Base-by-base conservation (phyloP, 352 stramenopile species). In the Phytophthora lateralis region DNA sequence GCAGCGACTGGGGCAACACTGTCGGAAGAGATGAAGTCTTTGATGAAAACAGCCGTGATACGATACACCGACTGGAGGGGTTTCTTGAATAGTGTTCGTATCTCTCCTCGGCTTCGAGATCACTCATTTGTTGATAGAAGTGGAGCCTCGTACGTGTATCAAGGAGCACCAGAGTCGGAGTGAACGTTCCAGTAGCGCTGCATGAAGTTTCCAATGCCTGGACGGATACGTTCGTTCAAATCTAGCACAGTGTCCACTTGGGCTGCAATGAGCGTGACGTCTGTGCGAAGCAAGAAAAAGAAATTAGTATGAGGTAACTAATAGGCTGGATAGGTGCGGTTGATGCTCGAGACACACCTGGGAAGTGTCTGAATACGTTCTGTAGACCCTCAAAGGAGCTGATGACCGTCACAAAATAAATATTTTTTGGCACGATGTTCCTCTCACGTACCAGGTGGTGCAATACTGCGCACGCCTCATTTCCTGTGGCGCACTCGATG, bases 401-500 rank as follows among this genome's bases (percentile, higher is more conserved):
- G 35, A 82, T 76, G 18, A 89, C 46, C 2, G 75, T 75, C 45
- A 82, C 70, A 44, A 85, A 80, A 70, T 86, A 88, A 69, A 90
- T 86, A 63, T 29, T 69, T 6, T 57, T 60, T 7, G 68, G 55
- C 5, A 44, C 38, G 11, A 88, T 55, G 20, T 63, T 54, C 8
- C 27, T 56, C 6, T 71, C 49, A 8, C 54, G 45, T 4, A 84
- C 55, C 8, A 90, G 75, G 39, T 82, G 64, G 18, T 72, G 35
- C n/a, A 90, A 39, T 2, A 63, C 78, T 15, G 66, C 59, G 12
- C 69, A 78, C 10, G 73, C 72, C 15, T 72, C 57, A 5, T 69
- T 59, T 15, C 80, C 80, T 15, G 76, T 90, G 2, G 63, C 53
- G 39, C 80, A 90, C 29, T 66, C 27, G 6, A 72, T 62, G 37